Conservation (phyloP, 139 green algal species). For the Zygnema circumcarinatum region DNA sequence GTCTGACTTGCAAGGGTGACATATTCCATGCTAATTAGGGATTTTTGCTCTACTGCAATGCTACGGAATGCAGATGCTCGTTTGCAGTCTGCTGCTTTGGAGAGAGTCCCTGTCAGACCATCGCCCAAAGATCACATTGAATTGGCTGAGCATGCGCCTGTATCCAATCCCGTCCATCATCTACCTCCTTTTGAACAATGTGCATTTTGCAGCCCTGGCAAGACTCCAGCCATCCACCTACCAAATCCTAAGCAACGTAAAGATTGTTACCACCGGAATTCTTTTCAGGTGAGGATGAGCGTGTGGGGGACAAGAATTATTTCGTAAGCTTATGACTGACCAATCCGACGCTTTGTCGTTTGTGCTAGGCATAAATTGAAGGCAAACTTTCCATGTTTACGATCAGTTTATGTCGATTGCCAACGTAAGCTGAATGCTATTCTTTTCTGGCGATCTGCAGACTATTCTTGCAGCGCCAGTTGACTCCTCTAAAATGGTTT, state of each 20-base stretch:
- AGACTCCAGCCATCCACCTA: conserved; percentile 72
- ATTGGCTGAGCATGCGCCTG: neutral
- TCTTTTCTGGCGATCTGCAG: too few species aligned
- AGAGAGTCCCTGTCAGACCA: neutral
- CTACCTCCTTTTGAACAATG: conserved; percentile 77
- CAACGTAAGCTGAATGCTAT: too few species aligned
- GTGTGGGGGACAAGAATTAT: neutral
- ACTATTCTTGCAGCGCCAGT: conserved; percentile 39
- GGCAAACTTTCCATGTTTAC: too few species aligned
- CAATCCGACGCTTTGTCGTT: too few species aligned
- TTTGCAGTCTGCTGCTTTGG: neutral
- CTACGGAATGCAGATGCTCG: conserved; percentile 20
- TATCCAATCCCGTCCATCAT: conserved; percentile 74
- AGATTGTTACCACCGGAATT: conserved; percentile 74
- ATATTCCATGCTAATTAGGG: too few species aligned
- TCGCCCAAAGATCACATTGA: neutral
- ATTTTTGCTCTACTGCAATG: too few species aligned
- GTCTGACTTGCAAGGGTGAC: too few species aligned
- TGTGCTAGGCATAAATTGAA: too few species aligned
- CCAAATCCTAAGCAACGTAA: conserved; percentile 79
- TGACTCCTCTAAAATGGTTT: conserved; percentile 56
- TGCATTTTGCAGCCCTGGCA: conserved; percentile 70
- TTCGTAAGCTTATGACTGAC: neutral
- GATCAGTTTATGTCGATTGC: too few species aligned
- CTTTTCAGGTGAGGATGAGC: conserved; percentile 62